These are phyloP conservation scores for Carex kokanica DNA, from an alignment of 176 grass and related monocot species.

Conservation along the genomic window DNA sequence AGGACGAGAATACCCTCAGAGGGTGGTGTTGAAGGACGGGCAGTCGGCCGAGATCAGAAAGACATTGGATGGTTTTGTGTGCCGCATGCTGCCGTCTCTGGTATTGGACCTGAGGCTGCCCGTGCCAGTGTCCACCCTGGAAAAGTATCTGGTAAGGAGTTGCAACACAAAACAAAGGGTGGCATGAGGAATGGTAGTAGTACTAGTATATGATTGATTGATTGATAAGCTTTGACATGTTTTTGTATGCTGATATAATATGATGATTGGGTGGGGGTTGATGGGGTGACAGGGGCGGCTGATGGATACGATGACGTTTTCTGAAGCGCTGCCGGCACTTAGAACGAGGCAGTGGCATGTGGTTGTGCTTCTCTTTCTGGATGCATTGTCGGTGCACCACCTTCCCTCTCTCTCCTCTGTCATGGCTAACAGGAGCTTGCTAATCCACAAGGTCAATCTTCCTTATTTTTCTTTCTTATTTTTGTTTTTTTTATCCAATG, in stretches of 20 bases:
- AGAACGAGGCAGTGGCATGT: slow-evolving; percentile 60
- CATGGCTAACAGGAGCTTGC: slow-evolving; percentile 40
- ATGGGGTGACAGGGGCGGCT: slow-evolving; percentile 41
- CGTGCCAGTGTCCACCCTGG: slow-evolving; percentile 68
- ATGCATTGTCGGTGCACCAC: slow-evolving; percentile 50
- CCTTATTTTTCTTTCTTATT: background rate
- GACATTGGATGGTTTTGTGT: slow-evolving; percentile 66
- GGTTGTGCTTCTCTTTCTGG: slow-evolving; percentile 63
- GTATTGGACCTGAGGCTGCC: slow-evolving; percentile 50
- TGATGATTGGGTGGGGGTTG: background rate
- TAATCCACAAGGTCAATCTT: slow-evolving; percentile 36
- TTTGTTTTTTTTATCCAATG: background rate
- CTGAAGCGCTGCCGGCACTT: slow-evolving; percentile 65
- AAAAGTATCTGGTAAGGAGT: slow-evolving; percentile 67
- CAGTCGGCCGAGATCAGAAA: slow-evolving; percentile 80
- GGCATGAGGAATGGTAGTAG: background rate
- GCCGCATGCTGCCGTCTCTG: slow-evolving; percentile 50
- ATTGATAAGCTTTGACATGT: slow-evolving; percentile 11
- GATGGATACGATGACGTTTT: slow-evolving; percentile 80
- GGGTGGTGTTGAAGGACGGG: slow-evolving; percentile 48
- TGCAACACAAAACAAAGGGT: background rate
- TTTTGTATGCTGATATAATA: background rate
- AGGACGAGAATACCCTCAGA: slow-evolving; percentile 61
- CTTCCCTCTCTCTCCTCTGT: slow-evolving; percentile 50
- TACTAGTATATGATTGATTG: background rate